These are phyloP conservation scores for Leccinum pachyderme DNA, from an alignment of 1,284 basidiomycete genomes.

Conservation along the genomic window DNA sequence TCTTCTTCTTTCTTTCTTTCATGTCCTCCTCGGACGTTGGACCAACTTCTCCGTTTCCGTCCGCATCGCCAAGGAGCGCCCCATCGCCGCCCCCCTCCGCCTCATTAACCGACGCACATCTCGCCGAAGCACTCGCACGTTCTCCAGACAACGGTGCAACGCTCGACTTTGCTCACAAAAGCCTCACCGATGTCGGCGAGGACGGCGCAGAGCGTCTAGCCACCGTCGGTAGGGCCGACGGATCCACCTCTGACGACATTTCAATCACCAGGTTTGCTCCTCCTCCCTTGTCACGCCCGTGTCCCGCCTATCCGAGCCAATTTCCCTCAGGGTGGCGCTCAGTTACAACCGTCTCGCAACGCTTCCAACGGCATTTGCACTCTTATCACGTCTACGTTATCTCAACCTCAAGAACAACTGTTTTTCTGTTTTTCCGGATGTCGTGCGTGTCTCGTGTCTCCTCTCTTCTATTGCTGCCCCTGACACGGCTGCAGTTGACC, in stretches of 20 bases:
- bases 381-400: constrained; percentile 81
- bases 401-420: constrained; percentile 91
- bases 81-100: constrained; percentile 37
- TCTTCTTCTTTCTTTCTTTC: constrained; percentile 9
- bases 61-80: constrained; percentile 20
- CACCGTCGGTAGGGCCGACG: constrained; percentile 49
- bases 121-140: constrained; percentile 62
- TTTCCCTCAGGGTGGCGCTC: constrained; percentile 69
- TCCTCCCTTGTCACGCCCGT: constrained; percentile 9
- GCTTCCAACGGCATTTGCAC: constrained; percentile 78
- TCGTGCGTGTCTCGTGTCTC: constrained; percentile 54
- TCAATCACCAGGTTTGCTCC: constrained; percentile 66
- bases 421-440: constrained; percentile 82
- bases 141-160: constrained; percentile 81
- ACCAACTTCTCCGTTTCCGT: constrained; percentile 29
- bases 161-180: constrained; percentile 77
- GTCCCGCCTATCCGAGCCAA: not conserved
- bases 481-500: constrained; percentile 61
- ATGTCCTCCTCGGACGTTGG: constrained; percentile 35
- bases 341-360: constrained; percentile 82
- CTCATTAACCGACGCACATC: constrained; percentile 53
- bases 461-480: constrained; percentile 1
- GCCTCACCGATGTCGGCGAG: constrained; percentile 72
- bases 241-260: constrained; percentile 50
- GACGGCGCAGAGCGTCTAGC: constrained; percentile 75